phyloP scores from a whole-genome alignment of 345 rosid species.

The Mangifera indica region DNA sequence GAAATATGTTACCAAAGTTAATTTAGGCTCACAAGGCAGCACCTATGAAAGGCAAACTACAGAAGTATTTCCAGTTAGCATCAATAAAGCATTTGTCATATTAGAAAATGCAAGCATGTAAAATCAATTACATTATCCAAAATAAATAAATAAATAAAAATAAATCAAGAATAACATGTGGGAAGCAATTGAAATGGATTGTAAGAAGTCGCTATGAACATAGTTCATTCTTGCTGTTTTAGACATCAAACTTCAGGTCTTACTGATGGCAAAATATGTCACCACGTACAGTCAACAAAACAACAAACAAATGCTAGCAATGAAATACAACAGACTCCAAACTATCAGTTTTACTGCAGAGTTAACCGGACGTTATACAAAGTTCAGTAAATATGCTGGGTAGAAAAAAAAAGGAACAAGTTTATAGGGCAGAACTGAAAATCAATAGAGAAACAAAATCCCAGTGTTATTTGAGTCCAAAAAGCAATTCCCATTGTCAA shows the following conservation, averaged over 20 bases:
- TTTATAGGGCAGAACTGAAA: neutral
- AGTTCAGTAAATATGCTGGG: neutral
- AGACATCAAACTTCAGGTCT: neutral
- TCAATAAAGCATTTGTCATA: neutral
- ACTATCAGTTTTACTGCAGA: neutral
- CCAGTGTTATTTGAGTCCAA: conserved; percentile 20
- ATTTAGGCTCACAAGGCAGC: neutral
- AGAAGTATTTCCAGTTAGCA: neutral
- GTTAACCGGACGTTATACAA: neutral
- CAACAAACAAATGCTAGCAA: neutral
- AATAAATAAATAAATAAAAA: too few species aligned
- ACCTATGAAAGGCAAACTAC: neutral
- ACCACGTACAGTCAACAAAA: too few species aligned
- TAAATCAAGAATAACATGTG: too few species aligned
- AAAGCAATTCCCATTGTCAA: conserved; percentile 10
- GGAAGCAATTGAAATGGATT: too few species aligned
- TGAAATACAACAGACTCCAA: neutral
- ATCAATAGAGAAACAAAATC: conserved; percentile 10
- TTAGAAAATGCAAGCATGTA: neutral
- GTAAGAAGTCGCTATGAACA: neutral
- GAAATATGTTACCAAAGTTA: neutral
- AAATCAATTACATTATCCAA: neutral
- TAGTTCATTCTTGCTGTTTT: neutral
- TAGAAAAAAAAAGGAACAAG: neutral
- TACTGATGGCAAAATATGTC: too few species aligned